Evolutionary conservation across 1,284 basidiomycete genomes (phyloP).

Genomic region (Marasmius oreades): DNA sequence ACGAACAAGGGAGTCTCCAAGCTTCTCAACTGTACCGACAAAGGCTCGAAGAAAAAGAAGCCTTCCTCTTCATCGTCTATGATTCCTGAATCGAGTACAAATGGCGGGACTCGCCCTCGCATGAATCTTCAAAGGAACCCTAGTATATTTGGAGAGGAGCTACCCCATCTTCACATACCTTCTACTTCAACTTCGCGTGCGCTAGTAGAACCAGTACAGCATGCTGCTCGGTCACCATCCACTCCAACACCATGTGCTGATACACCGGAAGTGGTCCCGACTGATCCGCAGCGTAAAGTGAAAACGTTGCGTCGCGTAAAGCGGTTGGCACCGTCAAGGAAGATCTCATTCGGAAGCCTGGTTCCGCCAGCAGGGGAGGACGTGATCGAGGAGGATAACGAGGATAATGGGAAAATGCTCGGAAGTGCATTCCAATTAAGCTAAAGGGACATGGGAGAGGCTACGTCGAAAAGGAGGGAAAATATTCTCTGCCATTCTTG

Average conservation of each 20-base stretch:
- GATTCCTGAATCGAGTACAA: not conserved
- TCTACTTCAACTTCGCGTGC: not conserved
- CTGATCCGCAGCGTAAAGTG: constrained; percentile 17
- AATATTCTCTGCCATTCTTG: not conserved
- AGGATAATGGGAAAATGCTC: constrained; percentile 31
- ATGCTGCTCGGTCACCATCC: constrained; percentile 11
- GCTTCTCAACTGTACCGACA: not conserved
- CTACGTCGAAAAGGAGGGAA: not conserved
- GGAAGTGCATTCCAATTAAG: constrained; percentile 62
- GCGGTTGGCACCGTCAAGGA: constrained; percentile 36
- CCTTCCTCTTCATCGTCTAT: not conserved
- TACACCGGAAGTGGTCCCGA: constrained; percentile 10
- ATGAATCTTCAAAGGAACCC: constrained; percentile 55
- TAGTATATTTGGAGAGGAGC: constrained; percentile 54
- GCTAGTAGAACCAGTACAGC: constrained; percentile 2
- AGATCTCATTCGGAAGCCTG: constrained; percentile 49
- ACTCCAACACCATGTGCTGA: constrained; percentile 10
- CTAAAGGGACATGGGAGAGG: constrained; percentile 23
- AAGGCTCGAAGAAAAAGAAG: not conserved
- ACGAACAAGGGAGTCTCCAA: constrained; percentile 7
- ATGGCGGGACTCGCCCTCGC: constrained; percentile 13
- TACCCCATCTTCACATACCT: constrained; percentile 30
- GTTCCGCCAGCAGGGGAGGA: constrained; percentile 30
- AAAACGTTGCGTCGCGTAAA: constrained; percentile 39
- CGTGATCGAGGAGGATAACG: constrained; percentile 30